Base-by-base conservation (phyloP, 257 asterid genomes). In the Solanum pennellii region DNA sequence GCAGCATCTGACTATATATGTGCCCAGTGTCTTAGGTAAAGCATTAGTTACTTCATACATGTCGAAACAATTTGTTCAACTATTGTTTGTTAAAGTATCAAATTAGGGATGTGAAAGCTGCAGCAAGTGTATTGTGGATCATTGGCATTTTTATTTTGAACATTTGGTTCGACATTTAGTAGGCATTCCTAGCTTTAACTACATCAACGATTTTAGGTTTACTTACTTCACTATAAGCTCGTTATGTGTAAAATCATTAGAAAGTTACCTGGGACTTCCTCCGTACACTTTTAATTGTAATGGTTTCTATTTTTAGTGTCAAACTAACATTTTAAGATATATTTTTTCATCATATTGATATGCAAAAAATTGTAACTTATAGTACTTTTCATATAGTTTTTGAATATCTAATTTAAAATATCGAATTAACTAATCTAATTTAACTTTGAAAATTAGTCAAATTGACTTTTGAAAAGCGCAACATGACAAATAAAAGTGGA, bases 11-110 rank as follows among this genome's bases (percentile, higher is more conserved):
- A 97, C 71, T 97, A 95, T 89, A 98, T 96, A 87, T 91, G 98
- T 91, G 98, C 98, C 86, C 99, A 97, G 91, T 88, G 99, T 89
- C 94, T 96, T 72, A 93, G 99, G 99, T 94, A 88, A 89, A 89
- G n/a, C 85, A 29, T 33, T 39, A 44, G 66, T 52, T 79, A 45
- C 16, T 72, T 27, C 25, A 79, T 79, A 79, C 84, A 79, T 15
- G 84, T 15, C 31, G 27, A 79, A 79, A 27, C 41, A 14, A 77
- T 79, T 45, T 79, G 16, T 45, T 79, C 84, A 27, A 18, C 12
- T 79, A 10, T 45, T 79, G 27, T 45, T 79, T 45, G 65, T 45
- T 45, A 9, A 45, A 79, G 23, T n/a, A 77, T 79, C 27, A 29
- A 79, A 79, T 27, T 44, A 79, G 6, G 66, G 27, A 77, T 77